A percentile compares a stretch with the other conserved stretches of the same genome.
Conservation (phyloP, 2,329 filamentous ascomycete species). For the Dothiorella sarmentorum region DNA sequence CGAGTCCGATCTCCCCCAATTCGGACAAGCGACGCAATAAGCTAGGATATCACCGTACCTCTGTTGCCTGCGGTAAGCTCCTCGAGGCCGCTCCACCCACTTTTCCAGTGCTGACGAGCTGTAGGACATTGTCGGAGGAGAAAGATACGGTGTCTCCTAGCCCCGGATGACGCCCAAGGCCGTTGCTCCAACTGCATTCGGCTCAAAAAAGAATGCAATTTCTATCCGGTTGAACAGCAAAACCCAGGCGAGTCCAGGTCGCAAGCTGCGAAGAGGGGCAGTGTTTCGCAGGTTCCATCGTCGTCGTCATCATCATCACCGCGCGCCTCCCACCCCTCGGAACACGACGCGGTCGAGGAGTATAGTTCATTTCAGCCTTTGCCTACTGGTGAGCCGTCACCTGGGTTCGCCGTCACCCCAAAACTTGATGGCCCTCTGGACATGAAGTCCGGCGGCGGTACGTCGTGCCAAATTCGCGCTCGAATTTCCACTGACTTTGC, state of each 20-base stretch:
- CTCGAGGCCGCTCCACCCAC: background rate
- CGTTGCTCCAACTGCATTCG: slow-evolving; percentile 91
- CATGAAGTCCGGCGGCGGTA: slow-evolving; percentile 29
- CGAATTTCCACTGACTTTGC: slow-evolving; percentile 19
- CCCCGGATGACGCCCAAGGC: slow-evolving; percentile 66
- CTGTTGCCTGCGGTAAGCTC: slow-evolving; percentile 90
- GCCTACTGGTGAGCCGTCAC: slow-evolving; percentile 25
- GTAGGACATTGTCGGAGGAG: slow-evolving; percentile 85
- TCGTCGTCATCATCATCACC: slow-evolving; percentile 51
- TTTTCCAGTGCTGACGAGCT: slow-evolving; percentile 13
- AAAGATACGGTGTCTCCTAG: slow-evolving; percentile 87
- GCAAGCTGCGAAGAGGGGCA: slow-evolving; percentile 44
- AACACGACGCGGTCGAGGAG: slow-evolving; percentile 32
- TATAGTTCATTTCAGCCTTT: slow-evolving; percentile 22
- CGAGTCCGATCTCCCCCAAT: slow-evolving; percentile 44
- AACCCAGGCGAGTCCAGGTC: slow-evolving; percentile 51
- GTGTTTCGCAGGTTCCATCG: slow-evolving; percentile 39
- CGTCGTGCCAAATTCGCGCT: slow-evolving; percentile 18
- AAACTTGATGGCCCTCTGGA: slow-evolving; percentile 23
- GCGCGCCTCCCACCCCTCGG: slow-evolving; percentile 26
- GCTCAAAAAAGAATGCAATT: slow-evolving; percentile 91
- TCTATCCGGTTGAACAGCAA: slow-evolving; percentile 81
- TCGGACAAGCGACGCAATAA: slow-evolving; percentile 79
- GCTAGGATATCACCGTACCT: slow-evolving; percentile 90
- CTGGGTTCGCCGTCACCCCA: slow-evolving; percentile 20